phyloP scores from a whole-genome alignment of 2,329 filamentous ascomycete genomes.

The Diaporthe ilicicola region DNA sequence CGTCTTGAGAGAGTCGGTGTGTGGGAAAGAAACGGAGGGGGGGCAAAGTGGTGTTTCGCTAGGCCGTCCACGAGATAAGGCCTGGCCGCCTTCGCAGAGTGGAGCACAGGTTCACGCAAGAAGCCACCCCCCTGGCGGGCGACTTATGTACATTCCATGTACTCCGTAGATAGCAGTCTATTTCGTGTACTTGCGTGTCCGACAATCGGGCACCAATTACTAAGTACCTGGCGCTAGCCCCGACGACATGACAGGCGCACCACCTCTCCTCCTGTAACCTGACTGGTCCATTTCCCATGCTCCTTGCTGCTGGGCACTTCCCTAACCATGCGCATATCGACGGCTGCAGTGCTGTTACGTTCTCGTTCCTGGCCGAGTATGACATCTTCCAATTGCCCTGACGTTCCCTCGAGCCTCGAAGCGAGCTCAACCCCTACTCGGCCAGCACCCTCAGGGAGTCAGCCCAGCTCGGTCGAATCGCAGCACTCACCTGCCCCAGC shows the following conservation, averaged over 20 bases:
- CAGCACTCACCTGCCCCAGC: slow-evolving; percentile 9
- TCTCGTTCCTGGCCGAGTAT: not conserved
- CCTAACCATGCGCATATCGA: not conserved
- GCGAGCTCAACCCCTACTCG: not conserved
- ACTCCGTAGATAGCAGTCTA: too few species aligned
- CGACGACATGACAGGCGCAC: not conserved
- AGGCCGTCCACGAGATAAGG: slow-evolving; percentile 27
- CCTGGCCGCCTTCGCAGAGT: slow-evolving; percentile 10
- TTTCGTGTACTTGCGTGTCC: not conserved
- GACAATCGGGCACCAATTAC: slow-evolving; percentile 10
- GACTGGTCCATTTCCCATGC: not conserved
- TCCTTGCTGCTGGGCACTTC: not conserved
- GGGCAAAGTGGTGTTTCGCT: slow-evolving; percentile 29
- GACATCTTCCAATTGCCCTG: not conserved
- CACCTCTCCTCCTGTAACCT: not conserved
- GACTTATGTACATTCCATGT: not conserved
- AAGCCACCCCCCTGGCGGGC: not conserved
- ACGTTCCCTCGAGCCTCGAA: not conserved
- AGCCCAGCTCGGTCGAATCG: not conserved
- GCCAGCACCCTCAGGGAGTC: too few species aligned
- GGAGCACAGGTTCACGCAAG: slow-evolving; percentile 4
- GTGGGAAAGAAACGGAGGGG: slow-evolving; percentile 27
- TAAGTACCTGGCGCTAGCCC: slow-evolving; percentile 11
- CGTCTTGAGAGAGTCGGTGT: slow-evolving; percentile 28
- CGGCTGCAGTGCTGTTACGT: too few species aligned